These are phyloP conservation scores for Pseudocercospora musae DNA, from an alignment of 2,329 filamentous ascomycete genomes.

Conservation along the genomic window DNA sequence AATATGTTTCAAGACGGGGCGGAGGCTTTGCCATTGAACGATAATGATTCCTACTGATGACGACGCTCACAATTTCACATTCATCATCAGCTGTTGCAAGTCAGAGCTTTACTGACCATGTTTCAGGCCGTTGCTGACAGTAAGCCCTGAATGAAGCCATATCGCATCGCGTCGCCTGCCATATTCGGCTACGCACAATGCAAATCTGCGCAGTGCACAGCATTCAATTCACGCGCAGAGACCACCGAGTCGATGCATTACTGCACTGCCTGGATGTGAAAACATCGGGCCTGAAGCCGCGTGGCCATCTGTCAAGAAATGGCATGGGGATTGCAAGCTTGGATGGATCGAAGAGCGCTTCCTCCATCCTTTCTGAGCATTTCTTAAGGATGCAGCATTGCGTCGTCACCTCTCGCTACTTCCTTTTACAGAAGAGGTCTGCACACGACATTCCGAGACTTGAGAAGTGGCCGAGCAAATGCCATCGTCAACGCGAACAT, in stretches of 20 bases:
- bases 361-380: neutral
- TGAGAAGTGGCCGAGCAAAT: neutral
- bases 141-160: neutral
- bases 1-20: slow-evolving; percentile 38
- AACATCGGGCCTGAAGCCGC: neutral
- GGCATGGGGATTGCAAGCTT: neutral
- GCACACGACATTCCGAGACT: neutral
- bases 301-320: neutral
- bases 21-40: slow-evolving; percentile 27
- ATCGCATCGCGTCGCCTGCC: neutral
- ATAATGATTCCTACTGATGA: slow-evolving; percentile 19
- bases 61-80: neutral
- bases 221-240: neutral
- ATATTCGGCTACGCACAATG: neutral
- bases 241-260: neutral
- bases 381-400: neutral
- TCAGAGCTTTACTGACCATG: neutral
- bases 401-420: neutral
- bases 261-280: neutral
- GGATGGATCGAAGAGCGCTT: neutral
- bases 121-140: neutral
- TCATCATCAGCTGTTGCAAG: neutral
- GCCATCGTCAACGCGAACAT: neutral
- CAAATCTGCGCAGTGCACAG: neutral
- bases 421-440: neutral